phyloP scores from a whole-genome alignment of 768 basidiomycete species.

The Tremella yokohamensis region DNA sequence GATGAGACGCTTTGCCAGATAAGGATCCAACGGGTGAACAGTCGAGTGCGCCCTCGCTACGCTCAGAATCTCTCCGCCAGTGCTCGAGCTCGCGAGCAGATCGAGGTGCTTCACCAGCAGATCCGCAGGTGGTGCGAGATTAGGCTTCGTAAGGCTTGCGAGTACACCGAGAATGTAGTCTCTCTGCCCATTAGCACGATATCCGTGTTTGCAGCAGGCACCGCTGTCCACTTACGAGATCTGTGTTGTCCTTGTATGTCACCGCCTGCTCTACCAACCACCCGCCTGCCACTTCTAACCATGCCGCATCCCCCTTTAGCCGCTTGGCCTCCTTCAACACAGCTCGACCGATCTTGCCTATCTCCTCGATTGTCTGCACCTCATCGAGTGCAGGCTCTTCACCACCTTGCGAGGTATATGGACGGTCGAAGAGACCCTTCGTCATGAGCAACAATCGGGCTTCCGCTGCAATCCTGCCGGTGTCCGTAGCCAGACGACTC shows the following conservation, averaged over 20 bases:
- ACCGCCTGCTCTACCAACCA: constrained; percentile 58
- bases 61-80: constrained; percentile 49
- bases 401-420: constrained; percentile 35
- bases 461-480: constrained; percentile 12
- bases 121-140: constrained; percentile 28
- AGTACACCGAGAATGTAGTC: constrained; percentile 55
- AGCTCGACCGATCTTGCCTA: constrained; percentile 56
- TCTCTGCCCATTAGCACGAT: constrained; percentile 53
- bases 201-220: background rate
- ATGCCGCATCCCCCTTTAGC: constrained; percentile 15
- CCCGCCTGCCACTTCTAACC: constrained; percentile 51
- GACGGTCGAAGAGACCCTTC: constrained; percentile 42
- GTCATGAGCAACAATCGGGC: constrained; percentile 38
- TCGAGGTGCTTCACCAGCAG: constrained; percentile 37
- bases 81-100: constrained; percentile 8
- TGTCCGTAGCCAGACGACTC: constrained; percentile 2
- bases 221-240: constrained; percentile 44
- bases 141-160: constrained; percentile 33
- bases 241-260: constrained; percentile 44
- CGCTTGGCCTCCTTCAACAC: constrained; percentile 53
- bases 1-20: constrained; percentile 60
- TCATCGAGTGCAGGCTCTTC: constrained; percentile 54
- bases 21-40: constrained; percentile 51
- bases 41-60: constrained; percentile 57
- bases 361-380: constrained; percentile 59